Evolutionary conservation across 1,139 yeast genomes (phyloP).

Genomic region (Zygosaccharomyces pseudobailii): DNA sequence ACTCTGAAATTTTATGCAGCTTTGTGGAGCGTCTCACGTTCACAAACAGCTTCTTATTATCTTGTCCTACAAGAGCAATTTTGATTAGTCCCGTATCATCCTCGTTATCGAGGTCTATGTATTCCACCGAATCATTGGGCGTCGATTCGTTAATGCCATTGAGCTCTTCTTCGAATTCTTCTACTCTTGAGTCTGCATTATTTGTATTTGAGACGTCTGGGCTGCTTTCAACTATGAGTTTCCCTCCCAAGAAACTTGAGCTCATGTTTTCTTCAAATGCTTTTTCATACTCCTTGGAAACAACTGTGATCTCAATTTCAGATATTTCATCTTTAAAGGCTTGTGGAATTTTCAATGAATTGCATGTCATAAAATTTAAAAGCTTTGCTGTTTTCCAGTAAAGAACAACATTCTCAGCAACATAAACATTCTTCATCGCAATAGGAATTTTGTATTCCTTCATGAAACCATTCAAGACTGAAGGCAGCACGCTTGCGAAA

Average conservation of each 20-base stretch:
- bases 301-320: slow-evolving; percentile 23
- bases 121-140: slow-evolving; percentile 2
- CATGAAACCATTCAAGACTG: slow-evolving; percentile 25
- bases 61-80: slow-evolving; percentile 59
- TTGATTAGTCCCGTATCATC: slow-evolving; percentile 38
- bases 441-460: slow-evolving; percentile 21
- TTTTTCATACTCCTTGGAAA: slow-evolving; percentile 20
- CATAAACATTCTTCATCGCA: slow-evolving; percentile 17
- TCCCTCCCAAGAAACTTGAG: slow-evolving; percentile 11
- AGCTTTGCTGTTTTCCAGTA: slow-evolving; percentile 30
- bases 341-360: slow-evolving; percentile 28
- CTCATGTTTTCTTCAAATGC: slow-evolving; percentile 18
- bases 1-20: slow-evolving; percentile 46
- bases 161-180: slow-evolving; percentile 22
- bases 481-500: slow-evolving; percentile 26
- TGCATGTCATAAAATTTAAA: slow-evolving; percentile 32
- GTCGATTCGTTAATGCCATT: slow-evolving; percentile 4
- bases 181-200: slow-evolving; percentile 5
- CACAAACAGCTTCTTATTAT: slow-evolving; percentile 53
- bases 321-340: slow-evolving; percentile 20
- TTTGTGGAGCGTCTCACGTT: slow-evolving; percentile 54
- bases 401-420: slow-evolving; percentile 20
- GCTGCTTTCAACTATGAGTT: neutral
- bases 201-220: neutral
- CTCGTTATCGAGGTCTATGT: slow-evolving; percentile 9